Evolutionary conservation across 148 eudicot genomes (phyloP), one percentile per base, ranked within the genome.

Genomic region (Heliamphora exappendiculata): DNA sequence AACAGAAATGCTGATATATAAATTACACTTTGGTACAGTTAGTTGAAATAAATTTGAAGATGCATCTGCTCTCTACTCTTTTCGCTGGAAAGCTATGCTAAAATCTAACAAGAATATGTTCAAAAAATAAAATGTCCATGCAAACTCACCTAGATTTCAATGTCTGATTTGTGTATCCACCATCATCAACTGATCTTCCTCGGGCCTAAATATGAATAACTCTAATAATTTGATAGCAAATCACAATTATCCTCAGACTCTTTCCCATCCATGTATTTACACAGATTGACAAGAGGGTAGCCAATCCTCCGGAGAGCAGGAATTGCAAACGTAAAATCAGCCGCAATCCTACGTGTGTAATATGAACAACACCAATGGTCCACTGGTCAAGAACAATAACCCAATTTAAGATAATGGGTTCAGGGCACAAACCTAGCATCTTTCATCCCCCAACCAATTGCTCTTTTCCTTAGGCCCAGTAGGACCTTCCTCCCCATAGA

Each of bases 401-500:
- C 51, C 62, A 76, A 37, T 7, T n/a, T 17, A 42, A 62, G 51
- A 53, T 41, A 1, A 4, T n/a, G 36, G 44, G 39, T 19, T 5
- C 10, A 7, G 51, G 37, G 54, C 60, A n/a, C 34, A 47, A 69
- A 53, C n/a, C 80, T 86, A 92, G 80, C 90, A 92, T 81, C 91
- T 83, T 77, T 92, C 99, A 70, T 95, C 97, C 24, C 93, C 97
- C 42, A 76, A 41, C 99, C 99, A 95, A 53, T 93, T 92, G 81
- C 90, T 87, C 89, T 95, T 95, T 88, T 95, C 96, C 86, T 95
- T 95, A 0, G 98, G 98, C 50, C 98, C 98, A 22, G 91, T 91
- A 31, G 96, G 97, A 12, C 98, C 98, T 73, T 86, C 92, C 85
- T 95, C 89, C 19, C 83, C 85, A 70, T 78, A 89, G 68, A 95